Evolutionary conservation across 441 rosid species (phyloP).

Genomic region (Erodium moschatum): DNA sequence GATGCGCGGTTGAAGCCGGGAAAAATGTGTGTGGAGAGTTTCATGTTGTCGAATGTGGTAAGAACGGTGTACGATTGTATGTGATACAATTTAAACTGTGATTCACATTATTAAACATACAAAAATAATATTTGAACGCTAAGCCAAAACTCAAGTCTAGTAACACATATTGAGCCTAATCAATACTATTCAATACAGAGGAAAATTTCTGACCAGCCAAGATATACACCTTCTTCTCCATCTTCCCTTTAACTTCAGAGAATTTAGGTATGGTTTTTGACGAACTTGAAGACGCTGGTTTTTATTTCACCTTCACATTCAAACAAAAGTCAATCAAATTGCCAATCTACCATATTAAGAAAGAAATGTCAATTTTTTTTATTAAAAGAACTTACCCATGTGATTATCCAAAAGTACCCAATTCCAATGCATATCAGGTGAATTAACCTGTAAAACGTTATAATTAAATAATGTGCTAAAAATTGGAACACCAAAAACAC

Average conservation of each 20-base stretch:
- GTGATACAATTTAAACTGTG: no score
- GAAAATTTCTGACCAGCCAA: conserved; percentile 64
- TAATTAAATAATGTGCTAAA: conserved; percentile 16
- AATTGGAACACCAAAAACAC: conserved; percentile 5
- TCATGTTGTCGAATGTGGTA: no score
- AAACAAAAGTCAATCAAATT: conserved; percentile 10
- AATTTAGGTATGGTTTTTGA: conserved; percentile 37
- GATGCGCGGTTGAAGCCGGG: no score
- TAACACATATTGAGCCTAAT: no score
- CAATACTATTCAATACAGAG: conserved; percentile 11
- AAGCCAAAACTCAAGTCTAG: no score
- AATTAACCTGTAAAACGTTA: conserved; percentile 16
- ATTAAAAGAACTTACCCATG: no score
- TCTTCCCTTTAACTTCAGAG: conserved; percentile 22
- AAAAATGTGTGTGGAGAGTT: no score
- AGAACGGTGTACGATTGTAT: no score
- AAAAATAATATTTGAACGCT: no score
- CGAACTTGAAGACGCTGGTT: conserved; percentile 32
- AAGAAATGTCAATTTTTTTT: no score
- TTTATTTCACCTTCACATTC: conserved; percentile 38
- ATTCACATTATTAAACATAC: no score
- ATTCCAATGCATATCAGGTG: conserved; percentile 17
- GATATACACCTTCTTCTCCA: conserved; percentile 75
- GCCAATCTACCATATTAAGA: neutral
- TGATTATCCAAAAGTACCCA: conserved; percentile 8